Evolutionary conservation across 345 rosid genomes (phyloP).

Genomic region (Clausena lansium): DNA sequence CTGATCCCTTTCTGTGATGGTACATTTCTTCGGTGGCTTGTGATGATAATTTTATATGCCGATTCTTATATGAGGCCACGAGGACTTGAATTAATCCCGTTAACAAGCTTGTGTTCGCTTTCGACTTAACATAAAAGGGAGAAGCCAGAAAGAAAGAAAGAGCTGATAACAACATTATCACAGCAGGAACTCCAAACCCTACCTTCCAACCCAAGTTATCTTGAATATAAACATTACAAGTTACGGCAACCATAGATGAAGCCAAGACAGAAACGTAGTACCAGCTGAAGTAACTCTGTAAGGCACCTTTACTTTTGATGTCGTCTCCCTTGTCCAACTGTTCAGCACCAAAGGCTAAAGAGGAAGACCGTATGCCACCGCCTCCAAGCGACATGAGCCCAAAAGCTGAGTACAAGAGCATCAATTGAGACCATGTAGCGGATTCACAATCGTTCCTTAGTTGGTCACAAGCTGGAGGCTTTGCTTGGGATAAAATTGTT

Average conservation of each 20-base stretch:
- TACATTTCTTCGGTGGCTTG: slow-evolving; percentile 10
- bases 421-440: slow-evolving; percentile 24
- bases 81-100: slow-evolving; percentile 49
- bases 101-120: slow-evolving; percentile 29
- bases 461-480: slow-evolving; percentile 32
- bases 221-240: slow-evolving; percentile 51
- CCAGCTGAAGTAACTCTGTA: slow-evolving; percentile 52
- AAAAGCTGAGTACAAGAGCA: slow-evolving; percentile 38
- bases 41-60: slow-evolving; percentile 23
- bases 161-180: slow-evolving; percentile 40
- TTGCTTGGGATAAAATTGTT: slow-evolving; percentile 30
- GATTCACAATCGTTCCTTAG: slow-evolving; percentile 20
- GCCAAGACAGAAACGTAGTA: slow-evolving; percentile 33
- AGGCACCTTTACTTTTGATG: slow-evolving; percentile 11
- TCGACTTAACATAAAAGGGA: slow-evolving; percentile 36
- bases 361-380: slow-evolving; percentile 58
- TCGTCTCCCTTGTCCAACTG: slow-evolving; percentile 28
- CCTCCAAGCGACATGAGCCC: slow-evolving; percentile 51
- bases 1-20: slow-evolving; percentile 23
- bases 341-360: slow-evolving; percentile 59
- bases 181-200: slow-evolving; percentile 51
- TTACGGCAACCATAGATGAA: slow-evolving; percentile 32
- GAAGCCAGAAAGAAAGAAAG: slow-evolving; percentile 43
- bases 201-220: slow-evolving; percentile 51
- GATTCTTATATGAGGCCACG: slow-evolving; percentile 33